Evolutionary conservation across 345 rosid species (phyloP).

Genomic region (Cardamine occulta): DNA sequence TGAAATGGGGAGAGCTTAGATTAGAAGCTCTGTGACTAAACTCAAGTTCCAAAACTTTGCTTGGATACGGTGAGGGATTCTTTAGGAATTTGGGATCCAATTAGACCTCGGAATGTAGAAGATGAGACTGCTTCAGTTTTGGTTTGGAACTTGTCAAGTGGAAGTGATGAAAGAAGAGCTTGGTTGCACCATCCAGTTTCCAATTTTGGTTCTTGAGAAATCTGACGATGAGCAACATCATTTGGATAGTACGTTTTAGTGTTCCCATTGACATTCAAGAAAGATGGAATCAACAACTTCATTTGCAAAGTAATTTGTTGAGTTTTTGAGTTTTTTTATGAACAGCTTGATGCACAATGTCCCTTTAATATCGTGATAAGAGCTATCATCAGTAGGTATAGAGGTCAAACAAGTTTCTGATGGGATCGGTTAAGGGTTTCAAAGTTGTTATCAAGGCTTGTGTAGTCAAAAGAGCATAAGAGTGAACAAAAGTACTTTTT

Average conservation of each 20-base stretch:
- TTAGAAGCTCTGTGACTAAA: conserved; percentile 32
- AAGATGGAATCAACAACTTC: conserved; percentile 55
- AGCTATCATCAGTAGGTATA: not conserved
- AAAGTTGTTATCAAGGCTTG: not conserved
- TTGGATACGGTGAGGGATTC: not conserved
- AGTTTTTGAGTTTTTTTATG: not conserved
- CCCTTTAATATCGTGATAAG: not conserved
- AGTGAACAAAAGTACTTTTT: not conserved
- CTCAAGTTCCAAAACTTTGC: not conserved
- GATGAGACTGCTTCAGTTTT: conserved; percentile 57
- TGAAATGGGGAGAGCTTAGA: not conserved
- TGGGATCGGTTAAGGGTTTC: not conserved
- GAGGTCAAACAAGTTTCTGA: not conserved
- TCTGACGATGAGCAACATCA: not conserved
- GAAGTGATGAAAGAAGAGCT: conserved; percentile 40
- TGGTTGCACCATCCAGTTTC: not conserved
- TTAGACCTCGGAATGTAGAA: conserved; percentile 14
- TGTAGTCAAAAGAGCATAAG: not conserved
- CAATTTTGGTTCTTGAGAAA: not conserved
- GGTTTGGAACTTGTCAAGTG: conserved; percentile 46
- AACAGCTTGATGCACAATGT: not conserved
- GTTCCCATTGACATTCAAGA: conserved; percentile 51
- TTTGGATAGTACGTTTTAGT: conserved; percentile 29
- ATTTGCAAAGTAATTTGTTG: conserved; percentile 20
- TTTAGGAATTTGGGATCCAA: conserved; percentile 5